phyloP scores from a whole-genome alignment of 495 filamentous ascomycete species.

The Penicillium goetzii region DNA sequence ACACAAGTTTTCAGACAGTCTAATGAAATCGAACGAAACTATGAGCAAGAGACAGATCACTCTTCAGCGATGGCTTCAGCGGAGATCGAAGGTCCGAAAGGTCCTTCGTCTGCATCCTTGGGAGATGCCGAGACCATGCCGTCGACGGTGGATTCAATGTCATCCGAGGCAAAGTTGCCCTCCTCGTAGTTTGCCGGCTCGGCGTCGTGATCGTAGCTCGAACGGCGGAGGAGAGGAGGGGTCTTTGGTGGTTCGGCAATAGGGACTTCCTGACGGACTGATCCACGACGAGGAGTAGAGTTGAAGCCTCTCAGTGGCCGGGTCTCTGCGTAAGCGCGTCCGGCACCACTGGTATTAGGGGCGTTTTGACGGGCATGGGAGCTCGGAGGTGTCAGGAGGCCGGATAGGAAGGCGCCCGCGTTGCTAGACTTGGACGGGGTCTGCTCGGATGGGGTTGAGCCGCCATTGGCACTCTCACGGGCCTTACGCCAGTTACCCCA shows the following conservation, averaged over 20 bases:
- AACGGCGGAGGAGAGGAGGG: constrained; percentile 69
- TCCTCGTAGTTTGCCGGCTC: constrained; percentile 50
- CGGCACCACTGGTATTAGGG: constrained; percentile 40
- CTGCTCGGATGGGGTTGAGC: constrained; percentile 53
- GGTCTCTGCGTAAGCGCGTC: constrained; percentile 51
- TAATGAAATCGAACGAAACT: constrained; percentile 18
- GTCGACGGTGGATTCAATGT: constrained; percentile 47
- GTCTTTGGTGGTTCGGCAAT: constrained; percentile 58
- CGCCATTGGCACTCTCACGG: constrained; percentile 43
- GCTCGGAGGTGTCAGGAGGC: constrained; percentile 81
- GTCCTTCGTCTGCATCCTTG: constrained; percentile 37
- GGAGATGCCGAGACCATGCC: constrained; percentile 47
- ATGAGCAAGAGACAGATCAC: constrained; percentile 11
- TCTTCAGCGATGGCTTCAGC: constrained; percentile 18
- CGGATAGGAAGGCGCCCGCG: constrained; percentile 62
- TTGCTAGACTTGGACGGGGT: constrained; percentile 67
- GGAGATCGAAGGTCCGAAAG: constrained; percentile 45
- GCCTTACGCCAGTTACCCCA: constrained; percentile 84
- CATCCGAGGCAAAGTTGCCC: constrained; percentile 39
- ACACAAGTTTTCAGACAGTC: constrained; percentile 18
- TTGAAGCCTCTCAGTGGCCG: constrained; percentile 42
- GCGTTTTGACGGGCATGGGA: constrained; percentile 65
- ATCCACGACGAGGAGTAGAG: constrained; percentile 37
- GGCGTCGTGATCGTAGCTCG: constrained; percentile 74
- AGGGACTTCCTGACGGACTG: constrained; percentile 39